Percentiles rank a stretch among this genome's conserved stretches.
phyloP scores from a whole-genome alignment of 306 rosid genomes.

The Pterocarpus santalinus region DNA sequence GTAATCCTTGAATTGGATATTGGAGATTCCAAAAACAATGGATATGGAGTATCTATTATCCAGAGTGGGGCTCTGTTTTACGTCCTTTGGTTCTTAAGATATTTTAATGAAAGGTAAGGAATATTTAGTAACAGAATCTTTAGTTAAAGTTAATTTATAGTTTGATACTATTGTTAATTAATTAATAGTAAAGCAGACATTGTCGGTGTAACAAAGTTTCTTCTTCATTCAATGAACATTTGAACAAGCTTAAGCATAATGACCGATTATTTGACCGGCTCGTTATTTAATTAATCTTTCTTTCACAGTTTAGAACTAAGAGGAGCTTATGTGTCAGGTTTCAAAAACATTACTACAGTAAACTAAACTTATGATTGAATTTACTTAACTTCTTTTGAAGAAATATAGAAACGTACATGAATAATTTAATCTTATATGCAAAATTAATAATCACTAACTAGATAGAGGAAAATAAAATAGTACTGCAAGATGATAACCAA shows the following conservation, averaged over 20 bases:
- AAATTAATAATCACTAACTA: no score
- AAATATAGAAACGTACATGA: no score
- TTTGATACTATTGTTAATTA: background rate
- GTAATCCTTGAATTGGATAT: constrained; percentile 23
- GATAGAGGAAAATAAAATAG: no score
- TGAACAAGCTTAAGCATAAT: constrained; percentile 18
- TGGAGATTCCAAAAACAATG: constrained; percentile 36
- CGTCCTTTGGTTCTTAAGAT: constrained; percentile 3
- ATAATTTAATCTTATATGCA: no score
- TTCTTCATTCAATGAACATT: constrained; percentile 31
- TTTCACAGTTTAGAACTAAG: background rate
- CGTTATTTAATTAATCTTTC: constrained; percentile 15
- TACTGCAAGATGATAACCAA: no score
- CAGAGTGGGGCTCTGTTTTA: constrained; percentile 34
- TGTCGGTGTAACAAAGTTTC: constrained; percentile 50
- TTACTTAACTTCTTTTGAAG: no score
- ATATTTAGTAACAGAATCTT: constrained; percentile 26
- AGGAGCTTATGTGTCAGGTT: background rate
- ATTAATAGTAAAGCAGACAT: constrained; percentile 35
- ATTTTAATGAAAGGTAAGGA: constrained; percentile 9
- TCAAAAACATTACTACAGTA: no score
- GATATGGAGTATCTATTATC: background rate
- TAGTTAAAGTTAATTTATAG: constrained; percentile 13
- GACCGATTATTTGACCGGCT: constrained; percentile 17
- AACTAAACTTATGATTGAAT: no score